Percentiles rank a stretch among this genome's conserved stretches.
These are phyloP conservation scores for Hypoxylon subgilvum DNA, from an alignment of 495 filamentous ascomycete genomes.

Conservation along the genomic window DNA sequence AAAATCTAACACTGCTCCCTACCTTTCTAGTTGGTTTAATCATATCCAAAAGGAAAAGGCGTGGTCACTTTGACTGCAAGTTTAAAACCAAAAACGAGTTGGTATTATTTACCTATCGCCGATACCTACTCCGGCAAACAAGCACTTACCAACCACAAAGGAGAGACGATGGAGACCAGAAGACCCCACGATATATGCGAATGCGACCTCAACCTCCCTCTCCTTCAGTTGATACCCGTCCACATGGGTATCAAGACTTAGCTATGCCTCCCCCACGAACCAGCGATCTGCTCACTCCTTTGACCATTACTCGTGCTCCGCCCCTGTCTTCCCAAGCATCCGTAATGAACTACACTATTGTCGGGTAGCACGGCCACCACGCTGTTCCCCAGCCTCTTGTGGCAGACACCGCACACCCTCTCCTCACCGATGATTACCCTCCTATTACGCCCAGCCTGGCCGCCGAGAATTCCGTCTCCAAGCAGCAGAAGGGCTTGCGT, in stretches of 20 bases:
- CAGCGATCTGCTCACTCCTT: conserved; percentile 28
- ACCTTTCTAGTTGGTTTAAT: neutral
- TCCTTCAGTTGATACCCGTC: neutral
- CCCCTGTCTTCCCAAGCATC: conserved; percentile 61
- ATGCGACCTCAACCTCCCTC: neutral
- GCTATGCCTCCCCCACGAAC: conserved; percentile 36
- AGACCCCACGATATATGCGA: conserved; percentile 20
- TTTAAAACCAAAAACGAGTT: conserved; percentile 13
- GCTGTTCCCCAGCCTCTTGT: conserved; percentile 88
- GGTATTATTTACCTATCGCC: conserved; percentile 23
- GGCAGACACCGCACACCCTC: conserved; percentile 85
- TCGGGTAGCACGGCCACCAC: conserved; percentile 71
- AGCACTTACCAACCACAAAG: neutral
- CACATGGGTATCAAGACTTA: too few relatives aligned
- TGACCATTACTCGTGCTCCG: conserved; percentile 33
- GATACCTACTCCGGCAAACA: too few relatives aligned
- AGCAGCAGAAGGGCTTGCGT: conserved; percentile 74
- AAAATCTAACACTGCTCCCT: neutral
- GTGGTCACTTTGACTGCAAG: conserved; percentile 21
- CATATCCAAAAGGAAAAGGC: conserved; percentile 2
- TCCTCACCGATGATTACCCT: conserved; percentile 84
- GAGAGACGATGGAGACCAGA: conserved; percentile 10
- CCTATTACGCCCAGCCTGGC: conserved; percentile 66
- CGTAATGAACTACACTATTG: conserved; percentile 78
- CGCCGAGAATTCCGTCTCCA: conserved; percentile 64